Conservation (phyloP, 1,284 basidiomycete genomes). For the Exobasidium cylindrosporum region DNA sequence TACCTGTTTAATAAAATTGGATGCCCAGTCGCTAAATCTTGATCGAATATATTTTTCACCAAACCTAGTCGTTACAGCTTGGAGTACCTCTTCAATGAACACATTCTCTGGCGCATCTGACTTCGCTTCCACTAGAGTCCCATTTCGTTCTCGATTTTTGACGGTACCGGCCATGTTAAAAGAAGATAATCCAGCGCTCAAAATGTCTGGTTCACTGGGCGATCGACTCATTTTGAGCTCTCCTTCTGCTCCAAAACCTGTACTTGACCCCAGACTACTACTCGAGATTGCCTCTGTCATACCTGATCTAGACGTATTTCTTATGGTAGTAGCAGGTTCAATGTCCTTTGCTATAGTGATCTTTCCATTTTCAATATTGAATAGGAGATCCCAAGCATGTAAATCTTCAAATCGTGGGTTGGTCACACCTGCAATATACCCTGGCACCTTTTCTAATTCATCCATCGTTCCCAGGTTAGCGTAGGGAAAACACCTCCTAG, state of each 20-base stretch:
- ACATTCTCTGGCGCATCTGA: slow-evolving; percentile 67
- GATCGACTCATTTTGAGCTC: slow-evolving; percentile 1
- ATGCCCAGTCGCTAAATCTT: slow-evolving; percentile 72
- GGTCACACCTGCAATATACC: slow-evolving; percentile 91
- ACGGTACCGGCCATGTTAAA: not conserved
- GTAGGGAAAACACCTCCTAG: slow-evolving; percentile 87
- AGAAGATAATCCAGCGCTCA: not conserved
- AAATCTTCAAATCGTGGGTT: slow-evolving; percentile 91
- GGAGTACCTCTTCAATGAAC: slow-evolving; percentile 86
- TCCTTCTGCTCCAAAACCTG: slow-evolving; percentile 17
- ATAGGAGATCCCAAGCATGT: slow-evolving; percentile 84
- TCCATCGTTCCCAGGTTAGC: slow-evolving; percentile 83
- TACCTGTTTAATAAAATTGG: slow-evolving; percentile 71
- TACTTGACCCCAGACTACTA: slow-evolving; percentile 30
- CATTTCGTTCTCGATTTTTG: slow-evolving; percentile 4
- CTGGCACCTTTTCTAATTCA: slow-evolving; percentile 80
- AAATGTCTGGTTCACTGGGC: slow-evolving; percentile 11
- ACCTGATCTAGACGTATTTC: slow-evolving; percentile 27
- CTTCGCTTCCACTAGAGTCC: slow-evolving; percentile 17
- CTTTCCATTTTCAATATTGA: slow-evolving; percentile 79
- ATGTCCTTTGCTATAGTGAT: slow-evolving; percentile 84
- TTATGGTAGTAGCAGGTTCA: slow-evolving; percentile 52
- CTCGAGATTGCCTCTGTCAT: slow-evolving; percentile 39
- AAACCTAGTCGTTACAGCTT: slow-evolving; percentile 70
- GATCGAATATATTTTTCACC: slow-evolving; percentile 75